Base-by-base conservation (phyloP, 2,329 filamentous ascomycete genomes). In the Zasmidium cellare region DNA sequence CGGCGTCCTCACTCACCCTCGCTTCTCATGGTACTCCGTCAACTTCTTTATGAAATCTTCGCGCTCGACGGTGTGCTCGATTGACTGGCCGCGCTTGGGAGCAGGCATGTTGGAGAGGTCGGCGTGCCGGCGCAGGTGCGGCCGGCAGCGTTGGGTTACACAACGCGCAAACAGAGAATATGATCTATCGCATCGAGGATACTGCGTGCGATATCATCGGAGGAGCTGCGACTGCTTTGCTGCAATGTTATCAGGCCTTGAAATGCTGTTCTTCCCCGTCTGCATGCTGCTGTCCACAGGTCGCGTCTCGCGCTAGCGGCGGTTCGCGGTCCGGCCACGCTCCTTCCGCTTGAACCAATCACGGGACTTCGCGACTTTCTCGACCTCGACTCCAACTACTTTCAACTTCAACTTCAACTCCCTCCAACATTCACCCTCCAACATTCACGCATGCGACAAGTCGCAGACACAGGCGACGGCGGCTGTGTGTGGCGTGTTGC, bases 31-130 rank as follows among this genome's bases (percentile, higher is more conserved):
- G 71, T 91, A 96, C 48, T 81, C 84, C 51, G 80, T 82, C 56
- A 96, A 78, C 69, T 87, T 86, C 65, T 83, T 80, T 70, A 96
- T 89, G 73, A 96, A 96, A 46, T 89, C 86, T 56, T 88, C 84
- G 75, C 91, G 91, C 76, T 94, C 90, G 51, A 83, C 66, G 9
- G 76, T 77, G 66, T 70, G 75, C 62, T 82, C 79, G 65, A 80
- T 75, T 57, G 76, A 78, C 59, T 75, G 69, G 57, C 80, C 79
- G 61, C 74, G 74, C 61, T 72, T 73, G 52, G 79, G 78, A 65
- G 77, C 78, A 41, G 35, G 35, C 76, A 80, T 81, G 61, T 64
- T 61, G 49, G 16, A 46, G 24, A 23, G 45, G 55, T 56, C 46
- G 51, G 53, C 45, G 31, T 53, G 55, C 44, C 45, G 58, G 58